These are phyloP conservation scores for Paramecium tetraurelia DNA, from an alignment of 73 alveolate species.

Conservation along the genomic window DNA sequence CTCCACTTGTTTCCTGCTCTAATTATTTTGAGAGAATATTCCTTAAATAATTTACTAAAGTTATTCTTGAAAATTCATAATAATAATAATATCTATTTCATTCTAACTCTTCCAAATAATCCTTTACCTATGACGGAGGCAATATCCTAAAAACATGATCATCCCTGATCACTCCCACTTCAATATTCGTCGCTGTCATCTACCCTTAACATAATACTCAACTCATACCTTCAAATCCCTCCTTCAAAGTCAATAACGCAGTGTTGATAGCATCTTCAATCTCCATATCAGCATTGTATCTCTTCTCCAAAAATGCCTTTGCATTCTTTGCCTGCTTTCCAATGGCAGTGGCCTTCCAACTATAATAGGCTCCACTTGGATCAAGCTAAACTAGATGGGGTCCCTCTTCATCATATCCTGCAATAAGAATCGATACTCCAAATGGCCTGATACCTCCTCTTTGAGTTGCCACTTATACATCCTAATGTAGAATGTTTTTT, in stretches of 20 bases:
- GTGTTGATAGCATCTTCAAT: slow-evolving; percentile 94
- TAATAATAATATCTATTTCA: slow-evolving; percentile 41
- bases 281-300: slow-evolving; percentile 83
- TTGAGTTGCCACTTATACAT: slow-evolving; percentile 89
- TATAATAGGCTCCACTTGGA: slow-evolving; percentile 91
- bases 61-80: not conserved
- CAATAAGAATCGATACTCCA: slow-evolving; percentile 88
- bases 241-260: slow-evolving; percentile 86
- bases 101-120: slow-evolving; percentile 82
- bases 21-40: slow-evolving; percentile 59
- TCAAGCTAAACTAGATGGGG: slow-evolving; percentile 89
- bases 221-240: slow-evolving; percentile 82
- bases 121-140: slow-evolving; percentile 74
- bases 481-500: not conserved
- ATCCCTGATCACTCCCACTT: slow-evolving; percentile 77
- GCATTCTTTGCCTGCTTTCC: slow-evolving; percentile 89
- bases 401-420: slow-evolving; percentile 93
- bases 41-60: not conserved
- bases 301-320: slow-evolving; percentile 88
- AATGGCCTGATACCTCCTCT: slow-evolving; percentile 96
- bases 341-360: slow-evolving; percentile 93
- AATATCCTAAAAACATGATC: slow-evolving; percentile 73
- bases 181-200: slow-evolving; percentile 67
- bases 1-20: slow-evolving; percentile 66
- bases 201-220: not conserved